phyloP scores from a whole-genome alignment of 2,329 filamentous ascomycete species.

The Ceratocystis destructans region DNA sequence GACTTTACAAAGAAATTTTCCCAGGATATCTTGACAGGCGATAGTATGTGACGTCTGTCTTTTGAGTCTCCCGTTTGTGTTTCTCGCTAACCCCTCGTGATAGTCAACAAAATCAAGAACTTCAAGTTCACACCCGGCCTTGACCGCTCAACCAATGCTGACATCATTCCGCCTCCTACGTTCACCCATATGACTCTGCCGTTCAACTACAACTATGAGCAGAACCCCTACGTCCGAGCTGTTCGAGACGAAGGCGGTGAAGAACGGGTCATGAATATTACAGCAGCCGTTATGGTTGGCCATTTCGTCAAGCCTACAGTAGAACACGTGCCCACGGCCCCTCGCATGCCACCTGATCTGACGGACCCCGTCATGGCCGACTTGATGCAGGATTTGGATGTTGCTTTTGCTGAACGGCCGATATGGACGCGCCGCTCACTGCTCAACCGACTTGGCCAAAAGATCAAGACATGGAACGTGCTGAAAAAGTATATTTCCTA shows the following conservation, averaged over 20 bases:
- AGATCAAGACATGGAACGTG: slow-evolving; percentile 39
- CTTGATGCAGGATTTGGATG: slow-evolving; percentile 49
- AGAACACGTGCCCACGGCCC: slow-evolving; percentile 48
- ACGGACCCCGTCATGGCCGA: slow-evolving; percentile 48
- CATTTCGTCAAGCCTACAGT: slow-evolving; percentile 47
- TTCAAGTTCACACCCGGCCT: slow-evolving; percentile 55
- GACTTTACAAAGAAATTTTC: slow-evolving; percentile 58
- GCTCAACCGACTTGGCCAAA: slow-evolving; percentile 52
- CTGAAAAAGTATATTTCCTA: slow-evolving; percentile 69
- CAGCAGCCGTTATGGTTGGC: slow-evolving; percentile 43
- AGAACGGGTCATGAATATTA: slow-evolving; percentile 42
- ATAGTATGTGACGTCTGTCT: slow-evolving; percentile 37
- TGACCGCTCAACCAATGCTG: slow-evolving; percentile 44
- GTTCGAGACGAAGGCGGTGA: slow-evolving; percentile 43
- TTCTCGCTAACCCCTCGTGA: slow-evolving; percentile 18
- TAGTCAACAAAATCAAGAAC: slow-evolving; percentile 40
- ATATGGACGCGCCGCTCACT: slow-evolving; percentile 78
- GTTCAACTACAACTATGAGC: slow-evolving; percentile 69
- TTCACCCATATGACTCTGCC: slow-evolving; percentile 62
- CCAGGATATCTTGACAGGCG: slow-evolving; percentile 55
- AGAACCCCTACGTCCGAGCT: slow-evolving; percentile 63
- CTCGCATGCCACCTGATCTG: slow-evolving; percentile 44
- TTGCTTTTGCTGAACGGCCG: slow-evolving; percentile 58
- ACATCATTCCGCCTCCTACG: slow-evolving; percentile 66
- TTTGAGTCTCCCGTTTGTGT: background rate